Conservation (phyloP, 768 basidiomycete genomes). For the Mycena vulgaris region DNA sequence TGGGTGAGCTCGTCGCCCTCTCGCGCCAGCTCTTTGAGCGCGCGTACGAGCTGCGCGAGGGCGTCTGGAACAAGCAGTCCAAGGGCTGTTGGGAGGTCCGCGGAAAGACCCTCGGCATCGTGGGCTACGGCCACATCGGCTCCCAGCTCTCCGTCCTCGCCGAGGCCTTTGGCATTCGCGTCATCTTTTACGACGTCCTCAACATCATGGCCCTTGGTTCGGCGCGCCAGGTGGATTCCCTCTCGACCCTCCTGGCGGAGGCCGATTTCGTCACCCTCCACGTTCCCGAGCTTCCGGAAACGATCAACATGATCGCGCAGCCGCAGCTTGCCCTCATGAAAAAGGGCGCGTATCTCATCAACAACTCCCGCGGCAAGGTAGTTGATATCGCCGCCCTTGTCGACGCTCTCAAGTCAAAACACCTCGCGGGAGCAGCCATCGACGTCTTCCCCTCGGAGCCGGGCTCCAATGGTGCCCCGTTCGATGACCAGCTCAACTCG, state of each 20-base stretch:
- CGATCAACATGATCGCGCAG: slow-evolving; percentile 91
- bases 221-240: slow-evolving; percentile 89
- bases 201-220: slow-evolving; percentile 98
- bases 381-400: slow-evolving; percentile 96
- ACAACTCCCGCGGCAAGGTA: slow-evolving; percentile 96
- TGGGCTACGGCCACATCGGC: slow-evolving; percentile 99
- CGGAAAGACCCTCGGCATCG: slow-evolving; percentile 97
- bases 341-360: slow-evolving; percentile 94
- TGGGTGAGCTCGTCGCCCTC: slow-evolving; percentile 93
- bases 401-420: slow-evolving; percentile 84
- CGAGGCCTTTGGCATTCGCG: slow-evolving; percentile 95
- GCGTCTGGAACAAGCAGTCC: slow-evolving; percentile 99
- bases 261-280: slow-evolving; percentile 97
- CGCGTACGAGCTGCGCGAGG: slow-evolving; percentile 86
- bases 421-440: slow-evolving; percentile 89
- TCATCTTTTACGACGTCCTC: slow-evolving; percentile 95
- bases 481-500: slow-evolving; percentile 89
- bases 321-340: slow-evolving; percentile 92
- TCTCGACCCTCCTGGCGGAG: slow-evolving; percentile 78
- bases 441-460: slow-evolving; percentile 98
- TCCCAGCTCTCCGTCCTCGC: slow-evolving; percentile 97
- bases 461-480: slow-evolving; percentile 89
- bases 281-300: slow-evolving; percentile 97
- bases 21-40: slow-evolving; percentile 96
- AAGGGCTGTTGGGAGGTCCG: slow-evolving; percentile 98